Percentiles rank a stretch among this genome's conserved stretches.
phyloP scores from a whole-genome alignment of 345 rosid species.

The Excoecaria agallocha region DNA sequence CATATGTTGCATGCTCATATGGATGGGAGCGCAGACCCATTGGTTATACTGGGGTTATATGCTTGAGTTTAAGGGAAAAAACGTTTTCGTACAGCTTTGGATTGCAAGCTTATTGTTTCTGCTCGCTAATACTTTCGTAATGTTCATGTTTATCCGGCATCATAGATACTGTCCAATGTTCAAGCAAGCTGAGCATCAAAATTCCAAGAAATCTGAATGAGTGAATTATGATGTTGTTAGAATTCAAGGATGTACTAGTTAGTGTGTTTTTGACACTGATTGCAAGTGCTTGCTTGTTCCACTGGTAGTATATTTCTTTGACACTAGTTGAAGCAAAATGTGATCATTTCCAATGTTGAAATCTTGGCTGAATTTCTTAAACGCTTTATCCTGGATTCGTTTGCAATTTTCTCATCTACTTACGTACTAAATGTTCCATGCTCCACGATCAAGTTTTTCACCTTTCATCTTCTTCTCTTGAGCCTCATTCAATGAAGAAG shows the following conservation, averaged over 20 bases:
- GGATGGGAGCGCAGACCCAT: constrained; percentile 87
- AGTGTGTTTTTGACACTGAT: neutral
- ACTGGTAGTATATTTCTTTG: too few species aligned
- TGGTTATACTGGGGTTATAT: constrained; percentile 90
- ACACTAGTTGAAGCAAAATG: too few species aligned
- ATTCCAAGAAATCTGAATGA: constrained; percentile 35
- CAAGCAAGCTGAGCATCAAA: constrained; percentile 19
- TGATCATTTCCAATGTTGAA: too few species aligned
- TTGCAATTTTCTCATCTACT: too few species aligned
- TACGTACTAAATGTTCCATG: too few species aligned
- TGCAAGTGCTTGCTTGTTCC: neutral
- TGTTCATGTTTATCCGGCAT: constrained; percentile 45
- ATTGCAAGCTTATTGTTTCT: constrained; percentile 66
- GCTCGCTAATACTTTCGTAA: constrained; percentile 60
- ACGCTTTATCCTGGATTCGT: too few species aligned
- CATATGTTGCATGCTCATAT: constrained; percentile 44
- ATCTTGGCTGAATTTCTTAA: too few species aligned
- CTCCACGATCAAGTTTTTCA: too few species aligned
- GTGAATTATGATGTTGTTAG: neutral
- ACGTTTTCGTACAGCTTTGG: constrained; percentile 84
- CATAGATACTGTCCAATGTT: constrained; percentile 57
- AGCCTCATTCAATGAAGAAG: too few species aligned
- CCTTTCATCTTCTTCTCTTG: too few species aligned
- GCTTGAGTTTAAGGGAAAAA: constrained; percentile 77
- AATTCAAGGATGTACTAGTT: neutral